Evolutionary conservation across 73 alveolate species (phyloP).

Genomic region (Tetrahymena thermophila): DNA sequence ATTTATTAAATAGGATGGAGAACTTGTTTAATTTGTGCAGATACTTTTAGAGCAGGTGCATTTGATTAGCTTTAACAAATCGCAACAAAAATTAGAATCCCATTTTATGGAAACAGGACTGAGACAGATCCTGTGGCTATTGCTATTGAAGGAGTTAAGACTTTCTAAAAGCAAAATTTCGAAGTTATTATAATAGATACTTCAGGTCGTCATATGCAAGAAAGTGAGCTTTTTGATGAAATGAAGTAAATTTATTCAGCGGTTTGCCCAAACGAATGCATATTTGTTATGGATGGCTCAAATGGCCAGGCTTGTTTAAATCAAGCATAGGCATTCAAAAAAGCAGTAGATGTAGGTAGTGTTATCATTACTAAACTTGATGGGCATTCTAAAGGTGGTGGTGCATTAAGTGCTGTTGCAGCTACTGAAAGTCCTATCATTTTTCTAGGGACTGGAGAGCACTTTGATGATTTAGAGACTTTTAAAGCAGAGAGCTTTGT

Average conservation of each 20-base stretch:
- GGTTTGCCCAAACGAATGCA: constrained; percentile 89
- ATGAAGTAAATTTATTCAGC: constrained; percentile 94
- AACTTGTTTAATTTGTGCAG: constrained; percentile 96
- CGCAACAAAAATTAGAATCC: constrained; percentile 87
- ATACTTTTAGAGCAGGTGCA: constrained; percentile 99
- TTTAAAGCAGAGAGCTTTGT: constrained; percentile 93
- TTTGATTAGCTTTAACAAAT: constrained; percentile 97
- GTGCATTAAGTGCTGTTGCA: constrained; percentile 95
- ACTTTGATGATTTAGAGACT: constrained; percentile 90
- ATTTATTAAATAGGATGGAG: constrained; percentile 91
- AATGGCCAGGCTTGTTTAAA: constrained; percentile 48
- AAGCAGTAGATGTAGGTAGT: constrained; percentile 95
- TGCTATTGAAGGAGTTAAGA: constrained; percentile 94
- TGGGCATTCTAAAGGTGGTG: constrained; percentile 99
- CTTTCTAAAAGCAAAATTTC: constrained; percentile 76
- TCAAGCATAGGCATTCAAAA: constrained; percentile 92
- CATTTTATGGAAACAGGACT: constrained; percentile 75
- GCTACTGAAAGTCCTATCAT: constrained; percentile 95
- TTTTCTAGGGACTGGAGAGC: constrained; percentile 98
- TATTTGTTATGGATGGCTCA: constrained; percentile 94
- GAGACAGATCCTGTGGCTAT: constrained; percentile 98
- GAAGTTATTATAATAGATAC: constrained; percentile 98
- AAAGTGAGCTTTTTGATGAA: constrained; percentile 94
- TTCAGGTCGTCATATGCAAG: constrained; percentile 99
- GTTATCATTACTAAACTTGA: constrained; percentile 98